Percentiles rank a stretch among this genome's conserved stretches.
Evolutionary conservation across 1,284 basidiomycete genomes (phyloP).

Genomic region (Polyporus tsugae): DNA sequence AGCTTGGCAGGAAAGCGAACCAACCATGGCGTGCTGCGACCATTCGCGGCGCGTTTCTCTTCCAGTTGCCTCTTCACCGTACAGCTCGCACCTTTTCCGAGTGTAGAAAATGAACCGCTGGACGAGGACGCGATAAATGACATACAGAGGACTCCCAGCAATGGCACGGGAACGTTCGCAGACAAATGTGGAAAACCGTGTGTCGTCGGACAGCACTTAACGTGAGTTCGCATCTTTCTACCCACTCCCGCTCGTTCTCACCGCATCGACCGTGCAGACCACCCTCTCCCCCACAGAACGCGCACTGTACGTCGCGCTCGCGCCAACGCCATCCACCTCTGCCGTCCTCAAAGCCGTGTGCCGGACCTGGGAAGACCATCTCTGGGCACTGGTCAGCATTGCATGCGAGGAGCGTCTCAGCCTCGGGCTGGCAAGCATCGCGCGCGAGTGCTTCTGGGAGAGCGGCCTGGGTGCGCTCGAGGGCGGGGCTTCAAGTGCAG

Average conservation of each 20-base stretch:
- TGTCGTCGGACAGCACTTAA: slow-evolving; percentile 84
- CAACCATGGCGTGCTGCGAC: slow-evolving; percentile 93
- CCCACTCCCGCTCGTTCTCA: slow-evolving; percentile 8
- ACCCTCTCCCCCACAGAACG: slow-evolving; percentile 80
- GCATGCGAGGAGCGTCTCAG: slow-evolving; percentile 86
- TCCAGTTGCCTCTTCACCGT: slow-evolving; percentile 54
- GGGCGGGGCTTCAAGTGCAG: slow-evolving; percentile 38
- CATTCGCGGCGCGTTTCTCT: slow-evolving; percentile 81
- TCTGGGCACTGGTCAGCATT: slow-evolving; percentile 92
- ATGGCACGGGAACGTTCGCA: slow-evolving; percentile 77
- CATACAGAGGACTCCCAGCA: slow-evolving; percentile 50
- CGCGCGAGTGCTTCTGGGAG: slow-evolving; percentile 70
- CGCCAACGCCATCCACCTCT: slow-evolving; percentile 81
- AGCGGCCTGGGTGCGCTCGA: slow-evolving; percentile 52
- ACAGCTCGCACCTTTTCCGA: not conserved
- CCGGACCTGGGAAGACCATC: slow-evolving; percentile 91
- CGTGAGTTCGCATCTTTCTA: slow-evolving; percentile 50
- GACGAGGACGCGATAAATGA: slow-evolving; percentile 63
- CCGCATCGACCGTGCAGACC: slow-evolving; percentile 51
- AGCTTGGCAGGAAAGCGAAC: slow-evolving; percentile 83
- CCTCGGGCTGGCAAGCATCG: slow-evolving; percentile 62
- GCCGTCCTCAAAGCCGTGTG: slow-evolving; percentile 82
- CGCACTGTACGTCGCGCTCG: slow-evolving; percentile 87
- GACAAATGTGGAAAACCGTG: slow-evolving; percentile 86
- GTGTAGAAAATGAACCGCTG: slow-evolving; percentile 55